phyloP scores from a whole-genome alignment of 768 basidiomycete species.

The Mrakia gelida region DNA sequence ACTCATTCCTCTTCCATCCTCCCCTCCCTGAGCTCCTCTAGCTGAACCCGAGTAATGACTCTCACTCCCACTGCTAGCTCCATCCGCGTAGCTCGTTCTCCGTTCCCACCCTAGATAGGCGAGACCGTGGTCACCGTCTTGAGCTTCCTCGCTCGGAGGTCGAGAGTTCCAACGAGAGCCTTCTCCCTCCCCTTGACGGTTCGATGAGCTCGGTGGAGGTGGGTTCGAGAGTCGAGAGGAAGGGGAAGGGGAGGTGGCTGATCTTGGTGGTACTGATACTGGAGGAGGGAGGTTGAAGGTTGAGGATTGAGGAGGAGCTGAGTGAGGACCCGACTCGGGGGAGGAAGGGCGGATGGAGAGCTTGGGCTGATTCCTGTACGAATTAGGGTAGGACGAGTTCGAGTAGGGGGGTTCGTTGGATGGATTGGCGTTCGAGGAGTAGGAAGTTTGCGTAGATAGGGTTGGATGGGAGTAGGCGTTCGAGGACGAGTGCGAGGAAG shows the following conservation, averaged over 20 bases:
- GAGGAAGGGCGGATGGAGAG: slow-evolving; percentile 17
- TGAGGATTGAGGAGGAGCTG: slow-evolving; percentile 17
- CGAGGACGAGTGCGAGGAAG: background rate
- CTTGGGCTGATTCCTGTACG: slow-evolving; percentile 8
- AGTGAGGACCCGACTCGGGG: slow-evolving; percentile 17
- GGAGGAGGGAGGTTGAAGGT: background rate
- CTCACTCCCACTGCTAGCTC: slow-evolving; percentile 16
- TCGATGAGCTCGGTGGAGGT: background rate
- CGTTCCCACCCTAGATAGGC: slow-evolving; percentile 15
- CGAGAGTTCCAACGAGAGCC: background rate
- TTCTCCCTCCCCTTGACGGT: background rate
- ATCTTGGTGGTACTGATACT: slow-evolving; percentile 17
- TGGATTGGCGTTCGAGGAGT: background rate
- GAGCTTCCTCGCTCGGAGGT: slow-evolving; percentile 7
- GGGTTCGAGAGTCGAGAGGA: background rate
- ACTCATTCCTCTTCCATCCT: background rate
- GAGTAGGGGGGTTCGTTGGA: background rate
- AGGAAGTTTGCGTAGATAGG: background rate
- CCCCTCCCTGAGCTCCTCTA: background rate
- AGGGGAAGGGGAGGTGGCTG: slow-evolving; percentile 21
- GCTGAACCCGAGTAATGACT: slow-evolving; percentile 15
- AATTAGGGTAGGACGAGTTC: background rate
- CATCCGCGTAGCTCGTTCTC: slow-evolving; percentile 11
- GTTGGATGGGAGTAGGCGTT: background rate
- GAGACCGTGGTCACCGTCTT: slow-evolving; percentile 18